A percentile compares a stretch with the other conserved stretches of the same genome.
These are phyloP conservation scores for Trichoderma koningii DNA, from an alignment of 2,329 filamentous ascomycete genomes.

Conservation along the genomic window DNA sequence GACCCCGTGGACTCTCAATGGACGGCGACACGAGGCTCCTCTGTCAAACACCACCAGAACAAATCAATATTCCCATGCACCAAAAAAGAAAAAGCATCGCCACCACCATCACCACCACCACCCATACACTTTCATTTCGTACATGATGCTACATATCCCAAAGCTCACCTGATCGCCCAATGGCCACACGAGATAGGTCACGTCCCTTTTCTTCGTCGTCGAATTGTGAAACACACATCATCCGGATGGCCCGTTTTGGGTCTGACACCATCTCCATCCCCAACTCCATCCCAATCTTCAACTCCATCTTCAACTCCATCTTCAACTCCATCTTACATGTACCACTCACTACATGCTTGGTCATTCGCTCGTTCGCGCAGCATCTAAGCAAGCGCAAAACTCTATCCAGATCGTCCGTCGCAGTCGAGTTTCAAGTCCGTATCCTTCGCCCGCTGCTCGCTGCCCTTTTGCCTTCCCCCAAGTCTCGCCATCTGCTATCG, in stretches of 20 bases:
- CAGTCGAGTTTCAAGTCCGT: not conserved
- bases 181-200: not conserved
- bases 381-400: conserved; percentile 5
- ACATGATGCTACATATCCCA: not conserved
- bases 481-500: not conserved
- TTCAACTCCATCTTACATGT: not conserved
- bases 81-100: not conserved
- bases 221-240: not conserved
- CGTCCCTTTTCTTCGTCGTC: not conserved
- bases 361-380: too few relatives aligned
- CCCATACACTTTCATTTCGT: too few relatives aligned
- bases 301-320: too few relatives aligned
- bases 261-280: not conserved
- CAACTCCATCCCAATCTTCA: not conserved
- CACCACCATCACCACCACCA: not conserved
- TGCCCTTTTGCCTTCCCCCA: not conserved
- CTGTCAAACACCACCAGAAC: conserved; percentile 4
- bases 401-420: not conserved
- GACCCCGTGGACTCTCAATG: not conserved
- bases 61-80: conserved; percentile 12
- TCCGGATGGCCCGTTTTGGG: too few relatives aligned
- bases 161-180: not conserved
- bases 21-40: conserved; percentile 3
- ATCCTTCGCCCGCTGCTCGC: not conserved
- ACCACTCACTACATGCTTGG: too few relatives aligned